Conservation (phyloP, 176 grass and related monocot species). For the Hordeum vulgare region MorexV3_pseudomolecules_assembly NC_058521.1:595184668-595185167, state of each 20-base stretch:
- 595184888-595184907: background rate
- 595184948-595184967: background rate
- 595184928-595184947: background rate
- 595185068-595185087: conserved; percentile 41
- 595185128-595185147: too few species aligned
- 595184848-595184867: conserved; percentile 32
- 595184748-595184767: conserved; percentile 58
- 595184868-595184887: background rate
- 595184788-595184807: conserved; percentile 39
- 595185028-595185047: conserved; percentile 31
- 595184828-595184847: conserved; percentile 40
- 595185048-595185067: conserved; percentile 38
- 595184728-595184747: background rate
- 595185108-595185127: conserved; percentile 72
- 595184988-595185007: background rate
- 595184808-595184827: conserved; percentile 32
- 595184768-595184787: conserved; percentile 59
- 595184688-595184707: background rate
- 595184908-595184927: background rate
- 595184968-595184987: background rate
- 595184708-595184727: too few species aligned
- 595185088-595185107: conserved; percentile 42
- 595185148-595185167: too few species aligned
- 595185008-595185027: conserved; percentile 33
- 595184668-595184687: background rate